A percentile compares a stretch with the other conserved stretches of the same genome.
Evolutionary conservation across 2,329 filamentous ascomycete species (phyloP).

Genomic region (Fonsecaea pedrosoi): DNA sequence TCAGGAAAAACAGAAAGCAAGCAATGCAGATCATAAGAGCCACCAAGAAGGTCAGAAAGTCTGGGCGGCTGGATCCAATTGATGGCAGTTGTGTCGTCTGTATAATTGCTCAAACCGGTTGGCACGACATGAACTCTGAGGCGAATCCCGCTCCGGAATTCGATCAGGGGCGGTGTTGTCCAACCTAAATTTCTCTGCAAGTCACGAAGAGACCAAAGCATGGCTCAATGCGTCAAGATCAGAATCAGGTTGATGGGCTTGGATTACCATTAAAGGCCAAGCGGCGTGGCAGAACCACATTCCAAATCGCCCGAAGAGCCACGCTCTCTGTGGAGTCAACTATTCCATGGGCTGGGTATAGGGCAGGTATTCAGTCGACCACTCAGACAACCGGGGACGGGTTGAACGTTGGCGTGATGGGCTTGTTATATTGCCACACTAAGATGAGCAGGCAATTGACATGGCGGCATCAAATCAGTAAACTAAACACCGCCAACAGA

Average conservation of each 20-base stretch:
- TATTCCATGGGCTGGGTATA: neutral
- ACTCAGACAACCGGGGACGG: neutral
- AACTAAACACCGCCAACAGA: neutral
- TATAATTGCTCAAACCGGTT: neutral
- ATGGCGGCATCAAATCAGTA: neutral
- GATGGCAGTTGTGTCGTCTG: neutral
- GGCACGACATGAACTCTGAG: neutral
- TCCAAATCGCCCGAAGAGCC: neutral
- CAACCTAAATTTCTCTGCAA: neutral
- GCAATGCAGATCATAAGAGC: conserved; percentile 9
- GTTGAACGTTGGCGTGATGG: neutral
- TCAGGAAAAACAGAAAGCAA: neutral
- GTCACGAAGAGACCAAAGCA: neutral
- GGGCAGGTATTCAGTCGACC: neutral
- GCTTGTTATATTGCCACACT: neutral
- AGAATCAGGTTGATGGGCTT: neutral
- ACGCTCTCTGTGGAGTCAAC: neutral
- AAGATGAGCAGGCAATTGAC: neutral
- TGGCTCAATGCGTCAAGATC: conserved; percentile 8
- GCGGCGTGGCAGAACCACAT: neutral
- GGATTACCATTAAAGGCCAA: neutral
- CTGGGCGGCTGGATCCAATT: neutral
- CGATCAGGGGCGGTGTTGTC: neutral
- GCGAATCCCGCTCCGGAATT: conserved; percentile 4
- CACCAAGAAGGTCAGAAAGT: conserved; percentile 11